Conservation (phyloP, 352 stramenopile species). For the Phytophthora vignae region DNA sequence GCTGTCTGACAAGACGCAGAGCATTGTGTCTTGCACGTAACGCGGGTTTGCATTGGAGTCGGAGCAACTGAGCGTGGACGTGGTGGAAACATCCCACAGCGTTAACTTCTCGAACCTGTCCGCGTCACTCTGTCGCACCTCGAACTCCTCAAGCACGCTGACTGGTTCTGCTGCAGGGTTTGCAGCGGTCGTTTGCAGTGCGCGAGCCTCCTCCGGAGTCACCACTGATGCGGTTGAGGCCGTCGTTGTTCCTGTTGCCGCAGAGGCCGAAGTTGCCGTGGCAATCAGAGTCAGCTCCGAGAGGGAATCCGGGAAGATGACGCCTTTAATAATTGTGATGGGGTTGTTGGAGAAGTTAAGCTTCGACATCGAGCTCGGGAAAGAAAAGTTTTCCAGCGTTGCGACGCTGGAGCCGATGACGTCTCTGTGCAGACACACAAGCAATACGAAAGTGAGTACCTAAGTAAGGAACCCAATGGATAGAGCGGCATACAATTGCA, state of each 20-base stretch:
- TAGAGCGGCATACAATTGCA: conserved; percentile 37
- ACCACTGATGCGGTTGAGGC: conserved; percentile 18
- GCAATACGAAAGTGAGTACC: too few species aligned
- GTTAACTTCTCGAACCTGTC: conserved; percentile 39
- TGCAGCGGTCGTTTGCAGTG: conserved; percentile 9
- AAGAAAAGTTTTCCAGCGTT: conserved; percentile 47
- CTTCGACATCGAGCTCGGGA: conserved; percentile 39
- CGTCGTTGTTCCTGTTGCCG: background rate
- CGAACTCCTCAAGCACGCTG: conserved; percentile 51
- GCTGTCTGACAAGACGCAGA: conserved; percentile 54
- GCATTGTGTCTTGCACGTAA: conserved; percentile 55
- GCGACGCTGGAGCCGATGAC: conserved; percentile 36
- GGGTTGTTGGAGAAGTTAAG: conserved; percentile 54
- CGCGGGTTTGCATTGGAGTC: conserved; percentile 43
- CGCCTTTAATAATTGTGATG: conserved; percentile 40
- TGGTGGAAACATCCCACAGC: conserved; percentile 49
- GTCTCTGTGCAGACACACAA: conserved; percentile 13
- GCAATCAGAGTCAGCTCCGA: conserved; percentile 33
- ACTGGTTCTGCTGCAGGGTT: background rate
- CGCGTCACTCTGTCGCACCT: conserved; percentile 49
- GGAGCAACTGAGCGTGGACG: conserved; percentile 50
- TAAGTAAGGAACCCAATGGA: background rate
- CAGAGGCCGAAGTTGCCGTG: background rate
- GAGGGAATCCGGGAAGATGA: conserved; percentile 47
- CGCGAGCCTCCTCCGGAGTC: conserved; percentile 21